Evolutionary conservation across 306 rosid species (phyloP), one percentile per base, ranked within the genome.

Genomic region (Cucurbita argyrosperma): DNA sequence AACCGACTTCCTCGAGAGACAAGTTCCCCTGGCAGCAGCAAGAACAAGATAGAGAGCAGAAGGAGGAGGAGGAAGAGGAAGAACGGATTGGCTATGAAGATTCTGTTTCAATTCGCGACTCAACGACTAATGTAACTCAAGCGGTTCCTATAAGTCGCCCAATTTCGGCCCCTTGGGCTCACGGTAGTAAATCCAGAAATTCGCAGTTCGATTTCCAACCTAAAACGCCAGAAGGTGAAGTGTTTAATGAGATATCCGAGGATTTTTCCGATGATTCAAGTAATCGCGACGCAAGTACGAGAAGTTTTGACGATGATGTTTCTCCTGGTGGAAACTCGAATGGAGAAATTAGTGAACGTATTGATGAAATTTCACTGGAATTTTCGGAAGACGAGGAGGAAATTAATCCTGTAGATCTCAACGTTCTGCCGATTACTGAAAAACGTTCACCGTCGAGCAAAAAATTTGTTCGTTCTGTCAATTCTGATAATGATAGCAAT

Each of bases 21-120:
- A 90, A 79, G 42, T 80, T 90, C 78, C 97, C 98, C 4, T 92
- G 98, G 98, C 87, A 92, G 40, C 72, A 67, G 40, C 55, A 67
- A 67, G 39, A 67, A 43, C 54, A 18, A 19, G 39, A 43, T 65
- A 77, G 77, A 65, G 23, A 69, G 5, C 56, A 13, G 9, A 21
- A 59, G 38, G 68, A 74, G 23, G 39, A 76, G 8, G 72, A 71
- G 19, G 52, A 56, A 50, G 75, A 72, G 49, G 75, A 74, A 4
- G 75, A 76, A 4, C 69, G 67, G 43, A 53, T 42, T 14, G 57
- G 53, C 45, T 37, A 54, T 37, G 7, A 39, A 21, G 38, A 47
- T 76, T 72, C 79, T 46, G 79, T 18, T 23, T 19, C 38, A 66
- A 65, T 11, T n/a, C 70, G 68, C 30, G 70, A 71, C 15, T 19